Evolutionary conservation across 306 rosid genomes (phyloP), one percentile per base, ranked within the genome.

Genomic region (Sicyos baderoa): DNA sequence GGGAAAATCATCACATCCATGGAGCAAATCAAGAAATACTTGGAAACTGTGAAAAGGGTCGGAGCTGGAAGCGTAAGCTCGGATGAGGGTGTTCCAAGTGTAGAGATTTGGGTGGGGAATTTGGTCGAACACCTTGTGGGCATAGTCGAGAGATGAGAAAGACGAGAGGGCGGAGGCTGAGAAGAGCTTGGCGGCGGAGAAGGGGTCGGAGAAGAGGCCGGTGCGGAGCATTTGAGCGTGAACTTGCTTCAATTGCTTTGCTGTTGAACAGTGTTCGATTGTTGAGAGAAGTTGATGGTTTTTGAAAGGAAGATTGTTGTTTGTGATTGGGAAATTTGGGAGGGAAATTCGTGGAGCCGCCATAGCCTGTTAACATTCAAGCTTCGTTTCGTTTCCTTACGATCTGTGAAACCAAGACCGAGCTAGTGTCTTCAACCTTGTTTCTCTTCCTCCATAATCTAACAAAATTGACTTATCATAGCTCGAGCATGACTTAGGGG

Each of bases 71-170:
- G 89, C 89, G 32, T 82, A 81, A 15, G 82, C 89, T 9, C 88
- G 88, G 79, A 87, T 85, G 49, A 84, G 80, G 23, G 74, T 81
- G 78, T 87, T 87, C 93, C 93, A 87, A 68, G 86, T 73, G 74
- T 75, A 87, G 49, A 85, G 85, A 78, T 85, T 87, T 74, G 93
- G 88, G 4, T 69, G 75, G 0, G 81, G 79, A 72, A 87, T 85
- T 84, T 81, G 82, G n/a, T 84, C 79, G 73, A 87, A 87, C 71
- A 84, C 68, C 25, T 62, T 77, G 75, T 58, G 84, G 59, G 93
- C 89, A 75, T 85, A 85, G 8, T 60, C 75, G 72, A 83, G 85
- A 71, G 75, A 74, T 4, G 93, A 81, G 78, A 73, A 79, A 1
- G 80, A 17, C 0, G 79, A 79, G 1, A 84, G 72, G 9, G 85